Evolutionary conservation across 78 protist species (phyloP).

Genomic region (slime mould (Dictyostelium discoideum)): dicty_2.7 NC_007089.4:4833001-4833500

Average conservation of each 20-base stretch:
- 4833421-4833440: background rate
- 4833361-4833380: background rate
- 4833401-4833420: background rate
- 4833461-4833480: background rate
- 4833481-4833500: background rate
- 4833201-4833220: background rate
- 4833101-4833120: too few relatives aligned
- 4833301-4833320: too few relatives aligned
- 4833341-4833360: background rate
- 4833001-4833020: too few relatives aligned
- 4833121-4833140: too few relatives aligned
- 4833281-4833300: too few relatives aligned
- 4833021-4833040: too few relatives aligned
- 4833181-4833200: background rate
- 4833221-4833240: background rate
- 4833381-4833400: background rate
- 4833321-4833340: background rate
- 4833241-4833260: background rate
- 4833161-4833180: background rate
- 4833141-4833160: background rate
- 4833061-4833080: too few relatives aligned
- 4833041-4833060: too few relatives aligned
- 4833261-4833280: too few relatives aligned
- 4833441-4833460: constrained; percentile 27
- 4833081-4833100: too few relatives aligned